phyloP scores from a whole-genome alignment of 2,329 filamentous ascomycete species.

The Mycosphaerella sp. region DNA sequence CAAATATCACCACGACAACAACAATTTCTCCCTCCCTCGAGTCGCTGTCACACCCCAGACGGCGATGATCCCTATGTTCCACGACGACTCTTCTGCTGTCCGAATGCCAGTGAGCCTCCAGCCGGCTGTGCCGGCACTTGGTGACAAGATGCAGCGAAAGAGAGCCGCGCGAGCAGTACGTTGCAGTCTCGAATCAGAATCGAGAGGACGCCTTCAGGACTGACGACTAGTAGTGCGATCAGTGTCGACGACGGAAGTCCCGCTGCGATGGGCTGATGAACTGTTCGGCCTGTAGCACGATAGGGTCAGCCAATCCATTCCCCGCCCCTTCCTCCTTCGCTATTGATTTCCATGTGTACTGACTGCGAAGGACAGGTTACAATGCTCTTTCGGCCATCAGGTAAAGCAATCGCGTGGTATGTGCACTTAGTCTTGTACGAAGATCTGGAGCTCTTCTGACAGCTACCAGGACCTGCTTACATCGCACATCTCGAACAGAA shows the following conservation, averaged over 20 bases:
- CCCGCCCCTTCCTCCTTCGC: no score
- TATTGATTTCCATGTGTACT: background rate
- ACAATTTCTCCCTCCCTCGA: background rate
- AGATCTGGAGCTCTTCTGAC: no score
- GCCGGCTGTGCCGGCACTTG: background rate
- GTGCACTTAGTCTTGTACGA: no score
- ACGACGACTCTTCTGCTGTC: background rate
- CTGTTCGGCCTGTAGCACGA: constrained; percentile 16
- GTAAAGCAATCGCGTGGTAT: constrained; percentile 19
- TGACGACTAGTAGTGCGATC: constrained; percentile 13
- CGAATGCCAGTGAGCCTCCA: background rate
- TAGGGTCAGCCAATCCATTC: constrained; percentile 14
- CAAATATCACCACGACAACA: background rate
- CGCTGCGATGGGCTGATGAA: constrained; percentile 18
- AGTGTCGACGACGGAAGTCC: constrained; percentile 20
- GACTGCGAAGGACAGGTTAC: constrained; percentile 11
- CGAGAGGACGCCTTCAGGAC: background rate
- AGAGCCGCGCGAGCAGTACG: constrained; percentile 19
- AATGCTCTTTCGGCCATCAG: constrained; percentile 21
- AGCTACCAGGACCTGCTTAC: constrained; percentile 14
- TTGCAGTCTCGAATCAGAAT: background rate
- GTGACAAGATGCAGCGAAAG: constrained; percentile 15
- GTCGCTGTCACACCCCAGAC: background rate
- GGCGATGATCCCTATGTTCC: background rate
- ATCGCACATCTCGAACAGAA: constrained; percentile 21